Evolutionary conservation across 2,329 filamentous ascomycete genomes (phyloP), one percentile per base, ranked within the genome.

Genomic region (Alternaria novae-zelandiae): DNA sequence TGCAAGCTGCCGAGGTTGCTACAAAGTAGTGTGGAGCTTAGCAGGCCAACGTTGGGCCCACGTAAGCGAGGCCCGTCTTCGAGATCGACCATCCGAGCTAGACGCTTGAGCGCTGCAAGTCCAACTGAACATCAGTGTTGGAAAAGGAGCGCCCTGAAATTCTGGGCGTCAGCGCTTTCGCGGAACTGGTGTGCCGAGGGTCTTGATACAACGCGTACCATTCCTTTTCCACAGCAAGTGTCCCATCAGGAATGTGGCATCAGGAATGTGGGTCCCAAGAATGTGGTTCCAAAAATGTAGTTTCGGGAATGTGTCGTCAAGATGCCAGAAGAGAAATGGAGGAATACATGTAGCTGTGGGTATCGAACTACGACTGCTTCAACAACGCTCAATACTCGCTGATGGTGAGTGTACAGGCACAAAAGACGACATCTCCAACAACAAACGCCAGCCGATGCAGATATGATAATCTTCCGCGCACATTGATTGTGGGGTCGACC

Each of bases 381-480:
- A 41, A 41, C 36, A 41, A 17, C 36, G 36, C 36, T 41, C n/a
- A 41, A 41, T 41, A 41, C 36, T 53, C 49, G 28, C 49, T 53
- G 30, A 25, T 32, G 30, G 5, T 32, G 36, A 41, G 13, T 41
- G 20, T 53, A 21, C 49, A 25, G 23, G 49, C 28, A 30, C 21
- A 30, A 28, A 53, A 15, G 46, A 21, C 21, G 28, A 12, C 23
- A 51, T 45, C 15, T 54, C 46, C 49, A 53, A 53, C 25, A 50
- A 56, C 32, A 50, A 57, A 46, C 49, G 30, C 49, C 49, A n/a
- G 15, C 30, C 49, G 15, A 56, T 56, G 58, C 51, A 61, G 20
- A 55, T n/a, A 53, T 45, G 17, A 25, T 57, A 36, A 23, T 23
- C 32, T 20, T 36, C 28, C 46, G 55, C 17, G 49, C 20, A 53